These are phyloP conservation scores for Nannochloropsis oceanica DNA, from an alignment of 108 stramenopile species.

Conservation along the genomic window DNA sequence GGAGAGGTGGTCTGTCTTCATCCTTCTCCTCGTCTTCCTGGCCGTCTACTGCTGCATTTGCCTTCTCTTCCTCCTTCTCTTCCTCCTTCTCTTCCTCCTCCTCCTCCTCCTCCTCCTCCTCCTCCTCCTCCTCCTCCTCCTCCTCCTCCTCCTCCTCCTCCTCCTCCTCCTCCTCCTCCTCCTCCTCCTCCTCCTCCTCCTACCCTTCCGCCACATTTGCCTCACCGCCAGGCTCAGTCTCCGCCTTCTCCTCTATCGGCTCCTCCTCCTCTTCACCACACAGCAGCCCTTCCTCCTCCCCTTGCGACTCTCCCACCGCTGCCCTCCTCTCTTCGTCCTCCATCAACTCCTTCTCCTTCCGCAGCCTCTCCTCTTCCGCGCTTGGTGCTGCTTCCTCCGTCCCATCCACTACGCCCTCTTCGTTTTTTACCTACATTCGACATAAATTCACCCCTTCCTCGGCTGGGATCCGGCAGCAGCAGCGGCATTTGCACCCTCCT, in stretches of 20 bases:
- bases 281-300: not conserved
- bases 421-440: too few relatives aligned
- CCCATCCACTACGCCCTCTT: not conserved
- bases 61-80: not conserved
- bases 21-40: not conserved
- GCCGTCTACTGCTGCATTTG: not conserved
- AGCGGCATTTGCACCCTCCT: too few relatives aligned
- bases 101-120: not conserved
- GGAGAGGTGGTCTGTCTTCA: not conserved
- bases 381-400: not conserved
- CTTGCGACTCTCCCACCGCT: not conserved
- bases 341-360: not conserved
- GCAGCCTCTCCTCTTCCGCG: not conserved
- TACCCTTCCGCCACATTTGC: not conserved
- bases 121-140: not conserved
- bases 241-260: not conserved
- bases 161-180: not conserved
- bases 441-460: too few relatives aligned
- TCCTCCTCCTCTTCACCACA: not conserved
- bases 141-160: not conserved
- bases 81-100: not conserved
- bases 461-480: too few relatives aligned
- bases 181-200: not conserved
- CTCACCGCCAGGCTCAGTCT: not conserved
- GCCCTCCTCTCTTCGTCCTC: not conserved